Base-by-base conservation (phyloP, 164 flowering plant genomes). In the Saururus chinensis region DNA sequence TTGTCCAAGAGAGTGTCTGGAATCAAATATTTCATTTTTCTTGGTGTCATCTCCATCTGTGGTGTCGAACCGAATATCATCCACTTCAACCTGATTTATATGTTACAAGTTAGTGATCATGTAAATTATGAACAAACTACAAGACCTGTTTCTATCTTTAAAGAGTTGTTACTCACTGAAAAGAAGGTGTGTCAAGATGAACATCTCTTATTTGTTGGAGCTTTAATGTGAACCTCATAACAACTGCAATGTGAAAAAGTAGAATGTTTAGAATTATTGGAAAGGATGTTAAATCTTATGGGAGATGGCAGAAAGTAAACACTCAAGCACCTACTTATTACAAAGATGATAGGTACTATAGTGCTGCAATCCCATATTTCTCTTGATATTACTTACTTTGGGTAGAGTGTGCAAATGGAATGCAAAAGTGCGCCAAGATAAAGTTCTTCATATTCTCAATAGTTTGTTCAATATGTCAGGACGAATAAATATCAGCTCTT, bases 1-100 rank as follows among this genome's bases (percentile, higher is more conserved):
- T 77, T 78, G 16, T 52, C 60, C 71, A 59, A 80, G 74, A 19
- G 69, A 20, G 11, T 69, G 74, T 64, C 84, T 72, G 26, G 59
- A 67, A 52, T 70, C 76, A 60, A 82, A 75, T 30, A 75, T 57
- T 22, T 61, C 60, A 60, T 59, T 72, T 0, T 75, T 74, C 17
- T 73, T 5, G 40, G 58, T 63, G 13, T 26, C 60, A 64, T 82
- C 84, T 7, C 70, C 60, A 61, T 84, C 84, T 57, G 61, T 60
- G 0, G 84, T 78, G 57, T 74, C 71, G 16, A 24, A 40, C 6
- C 74, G 73, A 14, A 76, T 59, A n/a, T n/a, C n/a, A 53, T 71
- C 56, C 53, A 76, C 73, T 57, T 35, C 48, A 25, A 64, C 75
- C 84, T 83, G 78, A 40, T 12, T 12, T 12, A 45, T 12, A 12